Percentiles rank a stretch among this genome's conserved stretches.
Evolutionary conservation across 257 asterid species (phyloP).

Genomic region (Capsicum baccatum): DNA sequence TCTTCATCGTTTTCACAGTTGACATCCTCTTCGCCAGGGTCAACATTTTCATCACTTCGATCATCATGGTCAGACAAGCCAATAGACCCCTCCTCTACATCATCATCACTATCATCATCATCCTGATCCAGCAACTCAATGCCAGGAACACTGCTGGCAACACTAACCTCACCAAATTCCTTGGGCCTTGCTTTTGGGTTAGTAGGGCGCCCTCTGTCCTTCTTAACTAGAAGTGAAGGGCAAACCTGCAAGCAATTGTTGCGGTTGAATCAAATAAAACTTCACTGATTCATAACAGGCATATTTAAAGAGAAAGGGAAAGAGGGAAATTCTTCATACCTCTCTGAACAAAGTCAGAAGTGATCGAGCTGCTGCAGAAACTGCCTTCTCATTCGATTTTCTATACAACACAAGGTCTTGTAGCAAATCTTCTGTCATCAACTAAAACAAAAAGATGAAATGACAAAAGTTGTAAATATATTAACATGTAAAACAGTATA

Average conservation of each 20-base stretch:
- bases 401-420: conserved; percentile 93
- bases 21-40: conserved; percentile 41
- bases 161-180: conserved; percentile 85
- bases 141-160: conserved; percentile 73
- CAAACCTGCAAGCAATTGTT: conserved; percentile 62
- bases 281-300: not conserved
- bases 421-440: conserved; percentile 97
- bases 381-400: conserved; percentile 87
- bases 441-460: conserved; percentile 49
- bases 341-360: conserved; percentile 87
- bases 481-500: not conserved
- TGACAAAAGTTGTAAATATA: conserved; percentile 23
- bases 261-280: conserved; percentile 25
- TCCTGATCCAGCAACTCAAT: conserved; percentile 73
- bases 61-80: conserved; percentile 42
- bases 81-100: conserved; percentile 40
- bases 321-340: conserved; percentile 41
- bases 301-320: not conserved
- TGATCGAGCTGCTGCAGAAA: conserved; percentile 88
- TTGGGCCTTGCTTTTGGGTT: conserved; percentile 78
- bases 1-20: conserved; percentile 42
- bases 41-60: conserved; percentile 45
- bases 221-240: conserved; percentile 83
- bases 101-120: conserved; percentile 54
- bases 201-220: conserved; percentile 88